A percentile compares a stretch with the other conserved stretches of the same genome.
phyloP scores from a whole-genome alignment of 768 basidiomycete genomes.

The Tylopilus vinaceipallidus region DNA sequence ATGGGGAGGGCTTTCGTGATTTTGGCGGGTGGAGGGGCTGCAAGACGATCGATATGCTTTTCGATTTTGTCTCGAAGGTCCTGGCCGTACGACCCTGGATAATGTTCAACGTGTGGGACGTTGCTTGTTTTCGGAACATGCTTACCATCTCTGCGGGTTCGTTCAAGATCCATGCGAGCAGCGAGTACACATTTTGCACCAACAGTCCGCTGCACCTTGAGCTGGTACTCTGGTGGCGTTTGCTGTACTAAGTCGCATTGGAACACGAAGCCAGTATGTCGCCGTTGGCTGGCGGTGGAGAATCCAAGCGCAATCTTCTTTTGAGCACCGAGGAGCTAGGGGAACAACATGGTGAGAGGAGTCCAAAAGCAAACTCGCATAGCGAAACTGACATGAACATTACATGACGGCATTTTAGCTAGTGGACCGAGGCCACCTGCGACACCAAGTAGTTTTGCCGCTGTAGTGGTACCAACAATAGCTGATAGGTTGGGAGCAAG shows the following conservation, averaged over 20 bases:
- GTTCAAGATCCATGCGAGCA: constrained; percentile 91
- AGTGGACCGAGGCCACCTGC: constrained; percentile 90
- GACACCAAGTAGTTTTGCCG: constrained; percentile 95
- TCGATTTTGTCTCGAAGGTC: constrained; percentile 85
- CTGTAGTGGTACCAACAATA: constrained; percentile 98
- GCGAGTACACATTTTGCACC: constrained; percentile 90
- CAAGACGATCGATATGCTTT: constrained; percentile 85
- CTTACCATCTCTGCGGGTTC: constrained; percentile 76
- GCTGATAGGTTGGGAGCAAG: constrained; percentile 98
- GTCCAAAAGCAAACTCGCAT: neutral
- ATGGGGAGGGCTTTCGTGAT: constrained; percentile 90
- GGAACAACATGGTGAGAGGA: constrained; percentile 1
- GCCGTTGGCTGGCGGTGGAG: constrained; percentile 79
- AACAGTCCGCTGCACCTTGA: constrained; percentile 90
- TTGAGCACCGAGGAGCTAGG: constrained; percentile 88
- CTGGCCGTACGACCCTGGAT: constrained; percentile 73
- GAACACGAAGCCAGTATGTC: constrained; percentile 96
- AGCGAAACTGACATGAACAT: constrained; percentile 73
- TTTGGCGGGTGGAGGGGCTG: constrained; percentile 93
- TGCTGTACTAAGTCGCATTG: constrained; percentile 86
- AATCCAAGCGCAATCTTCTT: constrained; percentile 92
- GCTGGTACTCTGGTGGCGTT: constrained; percentile 85
- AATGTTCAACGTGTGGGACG: neutral
- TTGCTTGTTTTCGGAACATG: neutral
- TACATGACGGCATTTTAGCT: constrained; percentile 93